Evolutionary conservation across 257 asterid genomes (phyloP).

Genomic region (Gynochthodes officinalis): DNA sequence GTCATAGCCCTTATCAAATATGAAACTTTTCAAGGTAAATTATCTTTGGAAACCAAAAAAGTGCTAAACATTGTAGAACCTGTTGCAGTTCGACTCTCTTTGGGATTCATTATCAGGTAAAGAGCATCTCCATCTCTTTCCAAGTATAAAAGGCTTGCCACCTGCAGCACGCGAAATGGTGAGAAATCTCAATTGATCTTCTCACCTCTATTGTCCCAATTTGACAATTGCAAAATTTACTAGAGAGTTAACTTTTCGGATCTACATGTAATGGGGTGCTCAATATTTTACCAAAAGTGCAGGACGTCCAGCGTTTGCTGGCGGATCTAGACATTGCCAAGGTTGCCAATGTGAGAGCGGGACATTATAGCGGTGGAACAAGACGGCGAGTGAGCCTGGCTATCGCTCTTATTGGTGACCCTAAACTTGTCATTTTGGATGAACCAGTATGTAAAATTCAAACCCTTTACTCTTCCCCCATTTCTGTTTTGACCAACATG

Average conservation of each 20-base stretch:
- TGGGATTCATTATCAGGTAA: slow-evolving; percentile 34
- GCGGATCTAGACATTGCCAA: slow-evolving; percentile 27
- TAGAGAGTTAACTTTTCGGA: background rate
- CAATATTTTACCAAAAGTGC: background rate
- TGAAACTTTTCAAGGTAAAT: background rate
- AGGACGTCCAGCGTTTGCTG: slow-evolving; percentile 27
- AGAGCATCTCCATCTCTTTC: slow-evolving; percentile 43
- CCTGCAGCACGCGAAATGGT: slow-evolving; percentile 20
- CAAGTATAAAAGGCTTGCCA: slow-evolving; percentile 38
- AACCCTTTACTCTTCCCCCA: background rate
- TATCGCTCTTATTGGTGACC: slow-evolving; percentile 37
- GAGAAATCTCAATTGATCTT: background rate
- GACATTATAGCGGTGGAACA: slow-evolving; percentile 39
- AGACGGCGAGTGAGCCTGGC: slow-evolving; percentile 39
- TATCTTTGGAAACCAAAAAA: background rate
- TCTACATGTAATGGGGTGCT: background rate
- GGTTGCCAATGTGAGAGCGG: slow-evolving; percentile 24
- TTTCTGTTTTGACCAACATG: background rate
- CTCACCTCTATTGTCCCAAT: background rate
- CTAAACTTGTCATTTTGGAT: slow-evolving; percentile 33
- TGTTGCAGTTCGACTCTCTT: slow-evolving; percentile 33
- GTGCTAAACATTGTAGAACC: slow-evolving; percentile 5
- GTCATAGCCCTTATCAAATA: too few species aligned
- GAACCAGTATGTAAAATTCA: slow-evolving; percentile 26
- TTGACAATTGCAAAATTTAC: too few species aligned